phyloP scores from a whole-genome alignment of 805 yeast genomes.

The Nakazawaea laoshanensis region DNA sequence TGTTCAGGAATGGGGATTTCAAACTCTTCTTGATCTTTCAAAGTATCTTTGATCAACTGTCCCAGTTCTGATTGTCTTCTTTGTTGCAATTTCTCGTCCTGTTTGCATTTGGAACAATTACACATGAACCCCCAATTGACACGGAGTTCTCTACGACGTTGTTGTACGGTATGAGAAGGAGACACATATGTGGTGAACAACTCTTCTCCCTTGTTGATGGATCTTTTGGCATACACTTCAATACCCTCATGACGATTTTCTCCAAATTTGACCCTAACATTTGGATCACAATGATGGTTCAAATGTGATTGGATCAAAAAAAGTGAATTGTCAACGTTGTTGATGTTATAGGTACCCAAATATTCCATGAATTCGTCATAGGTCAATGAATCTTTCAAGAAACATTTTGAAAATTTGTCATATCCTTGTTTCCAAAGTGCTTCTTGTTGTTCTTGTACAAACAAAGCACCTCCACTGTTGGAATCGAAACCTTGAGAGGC shows the following conservation, averaged over 20 bases:
- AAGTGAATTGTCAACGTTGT: conserved; percentile 58
- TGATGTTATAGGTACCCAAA: conserved; percentile 69
- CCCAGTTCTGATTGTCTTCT: conserved; percentile 34
- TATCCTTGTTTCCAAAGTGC: conserved; percentile 53
- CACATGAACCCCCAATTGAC: conserved; percentile 79
- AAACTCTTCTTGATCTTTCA: conserved; percentile 33
- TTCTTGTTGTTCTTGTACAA: conserved; percentile 48
- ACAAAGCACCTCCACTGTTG: conserved; percentile 43
- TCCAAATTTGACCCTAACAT: conserved; percentile 42
- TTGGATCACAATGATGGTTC: conserved; percentile 74
- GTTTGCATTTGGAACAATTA: conserved; percentile 54
- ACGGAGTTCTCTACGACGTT: conserved; percentile 57
- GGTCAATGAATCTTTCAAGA: conserved; percentile 26
- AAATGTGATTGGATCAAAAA: conserved; percentile 60
- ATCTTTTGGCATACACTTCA: conserved; percentile 49
- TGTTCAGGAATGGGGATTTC: conserved; percentile 38
- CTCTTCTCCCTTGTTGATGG: conserved; percentile 58
- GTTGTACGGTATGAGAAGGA: conserved; percentile 50
- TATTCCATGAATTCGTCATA: conserved; percentile 50
- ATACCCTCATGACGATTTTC: conserved; percentile 42
- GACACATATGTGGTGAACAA: conserved; percentile 63
- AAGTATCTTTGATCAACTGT: conserved; percentile 33
- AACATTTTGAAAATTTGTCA: conserved; percentile 37
- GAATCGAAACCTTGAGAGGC: conserved; percentile 48
- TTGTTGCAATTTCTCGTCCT: conserved; percentile 37